Base-by-base conservation (phyloP, 2,329 filamentous ascomycete species). In the Sclerotinia nivalis region DNA sequence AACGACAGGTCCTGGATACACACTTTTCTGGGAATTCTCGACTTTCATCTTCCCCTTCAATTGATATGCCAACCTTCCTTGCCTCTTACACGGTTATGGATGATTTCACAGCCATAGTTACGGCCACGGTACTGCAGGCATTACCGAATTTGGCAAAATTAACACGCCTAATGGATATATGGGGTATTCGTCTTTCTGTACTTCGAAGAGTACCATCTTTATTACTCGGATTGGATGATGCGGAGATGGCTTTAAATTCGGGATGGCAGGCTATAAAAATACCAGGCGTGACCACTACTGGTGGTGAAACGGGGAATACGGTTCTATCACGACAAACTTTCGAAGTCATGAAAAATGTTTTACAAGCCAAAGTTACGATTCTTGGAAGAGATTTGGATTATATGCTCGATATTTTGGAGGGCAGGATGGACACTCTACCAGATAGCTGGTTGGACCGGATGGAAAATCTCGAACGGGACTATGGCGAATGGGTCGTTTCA, bases 31-130 rank as follows among this genome's bases (percentile, higher is more conserved):
- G 85, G 10, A 83, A 83, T 74, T 89, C 87, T 70, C 83, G 86
- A 55, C 83, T 82, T 15, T 84, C 84, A 15, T 82, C 84, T 60
- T 79, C 84, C 72, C 76, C 82, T 76, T 82, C 87, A 1, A 77
- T 77, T 25, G 79, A 81, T 15, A 73, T 79, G 75, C 80, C 78
- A 77, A 83, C 77, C 54, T 74, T 82, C 74, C 75, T 82, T 77
- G 78, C 81, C 81, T 82, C 83, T 55, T 92, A 92, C 79, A 87
- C 86, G 72, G 89, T 87, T 71, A 88, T 98, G 84, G 93, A 96
- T 75, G 96, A 98, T 79, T 88, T 97, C 76, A 94, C 93, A 12
- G 93, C 95, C 34, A 86, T 98, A 60, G 87, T 98, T 69, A 97
- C 96, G 1, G 92, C 94, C 40, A 97, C 95, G 47, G 91, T 97